Evolutionary conservation across 306 rosid species (phyloP).

Genomic region (Erythrophleum fordii): DNA sequence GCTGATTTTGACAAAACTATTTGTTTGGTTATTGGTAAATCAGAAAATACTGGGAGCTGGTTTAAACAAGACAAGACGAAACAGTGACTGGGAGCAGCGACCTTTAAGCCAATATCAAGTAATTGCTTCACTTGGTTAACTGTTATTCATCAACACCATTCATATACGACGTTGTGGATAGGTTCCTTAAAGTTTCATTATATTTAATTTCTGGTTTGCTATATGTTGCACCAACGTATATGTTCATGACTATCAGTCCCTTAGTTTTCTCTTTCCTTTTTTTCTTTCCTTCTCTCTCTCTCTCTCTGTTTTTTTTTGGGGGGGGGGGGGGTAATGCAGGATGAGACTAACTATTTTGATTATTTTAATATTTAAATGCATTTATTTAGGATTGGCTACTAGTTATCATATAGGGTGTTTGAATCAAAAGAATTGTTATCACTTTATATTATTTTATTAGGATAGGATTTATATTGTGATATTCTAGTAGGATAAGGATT

Average conservation of each 20-base stretch:
- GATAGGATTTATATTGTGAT: background rate
- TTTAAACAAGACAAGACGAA: slow-evolving; percentile 91
- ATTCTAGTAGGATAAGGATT: background rate
- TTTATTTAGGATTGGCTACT: background rate
- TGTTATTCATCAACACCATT: slow-evolving; percentile 17
- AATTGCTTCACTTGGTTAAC: slow-evolving; percentile 28
- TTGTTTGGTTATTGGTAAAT: slow-evolving; percentile 34
- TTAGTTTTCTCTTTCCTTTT: background rate
- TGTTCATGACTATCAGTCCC: background rate
- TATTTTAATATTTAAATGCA: background rate
- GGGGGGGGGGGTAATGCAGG: background rate
- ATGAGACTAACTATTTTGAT: background rate
- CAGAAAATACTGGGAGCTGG: slow-evolving; percentile 91
- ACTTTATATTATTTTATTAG: too few relatives aligned
- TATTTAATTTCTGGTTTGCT: background rate
- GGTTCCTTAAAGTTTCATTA: slow-evolving; percentile 8
- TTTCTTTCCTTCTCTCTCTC: too few relatives aligned
- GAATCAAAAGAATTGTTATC: too few relatives aligned
- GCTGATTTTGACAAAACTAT: slow-evolving; percentile 35
- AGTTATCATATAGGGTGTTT: background rate
- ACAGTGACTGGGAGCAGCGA: slow-evolving; percentile 95
- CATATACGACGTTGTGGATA: background rate
- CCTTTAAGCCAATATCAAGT: slow-evolving; percentile 90
- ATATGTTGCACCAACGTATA: background rate
- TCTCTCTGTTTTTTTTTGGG: too few relatives aligned